Base-by-base conservation (phyloP, 768 basidiomycete species). In the Galerina sulciceps region DNA sequence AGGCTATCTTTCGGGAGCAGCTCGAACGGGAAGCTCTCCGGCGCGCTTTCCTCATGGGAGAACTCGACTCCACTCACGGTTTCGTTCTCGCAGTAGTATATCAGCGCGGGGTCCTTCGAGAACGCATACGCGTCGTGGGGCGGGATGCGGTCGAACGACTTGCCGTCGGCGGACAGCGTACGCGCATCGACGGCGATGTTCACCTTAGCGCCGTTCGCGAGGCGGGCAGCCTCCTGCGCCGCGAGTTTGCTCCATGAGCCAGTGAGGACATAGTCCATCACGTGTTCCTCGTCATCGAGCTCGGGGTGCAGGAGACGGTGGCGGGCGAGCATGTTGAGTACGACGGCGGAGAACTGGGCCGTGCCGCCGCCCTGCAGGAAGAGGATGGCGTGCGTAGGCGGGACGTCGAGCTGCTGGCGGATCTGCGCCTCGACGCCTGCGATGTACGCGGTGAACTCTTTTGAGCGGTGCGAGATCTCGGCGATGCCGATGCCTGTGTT, bases 51-150 rank as follows among this genome's bases (percentile, higher is more conserved):
- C 57, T 86, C 83, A 51, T 79, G 70, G 2, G 88, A 78, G 76
- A 92, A 99, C 77, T 99, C 89, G 46, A 95, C 89, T 42, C 97
- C 97, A 65, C 96, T 90, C 57, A 99, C 91, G 13, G 97, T 99
- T 79, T 99, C 97, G 80, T 99, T 99, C 73, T 97, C 97, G 83
- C 97, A 99, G 78, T 97, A 99, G 78, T 96, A 99, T 58, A 98
- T 88, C 65, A 96, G 83, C 23, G 91, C 96, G 13, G 96, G 89
- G 69, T 88, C 83, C n/a, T 75, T 61, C 8, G 90, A 90, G 78
- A 98, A 94, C 10, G 75, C 70, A 82, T 90, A 99, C 53, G 82
- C 81, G 53, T 79, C 75, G 69, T 85, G 86, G 10, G 86, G 76
- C 9, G 97, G 95, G 69, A 99, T 85, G 61, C 83, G 85, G 64